Percentiles rank a stretch among this genome's conserved stretches.
These are phyloP conservation scores for Acacia confusa DNA, from an alignment of 306 rosid genomes.

Conservation along the genomic window DNA sequence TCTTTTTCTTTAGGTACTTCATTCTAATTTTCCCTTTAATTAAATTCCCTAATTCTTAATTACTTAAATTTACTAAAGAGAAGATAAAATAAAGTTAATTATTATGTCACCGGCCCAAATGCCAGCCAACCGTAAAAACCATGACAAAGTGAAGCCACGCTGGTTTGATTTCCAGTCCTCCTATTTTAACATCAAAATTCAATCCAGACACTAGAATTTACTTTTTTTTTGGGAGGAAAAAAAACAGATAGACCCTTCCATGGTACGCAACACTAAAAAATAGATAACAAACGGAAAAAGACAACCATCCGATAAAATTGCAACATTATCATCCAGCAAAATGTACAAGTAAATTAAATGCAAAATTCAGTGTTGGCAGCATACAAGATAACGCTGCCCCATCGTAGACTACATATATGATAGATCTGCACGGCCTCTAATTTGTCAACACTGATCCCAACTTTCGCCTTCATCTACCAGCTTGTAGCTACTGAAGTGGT, in stretches of 20 bases:
- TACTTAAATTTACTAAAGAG: too few relatives aligned
- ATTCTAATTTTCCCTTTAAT: too few relatives aligned
- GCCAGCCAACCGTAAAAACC: too few relatives aligned
- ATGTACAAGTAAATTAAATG: background rate
- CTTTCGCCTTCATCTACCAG: conserved; percentile 51
- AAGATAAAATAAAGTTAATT: too few relatives aligned
- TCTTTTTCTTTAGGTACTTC: too few relatives aligned
- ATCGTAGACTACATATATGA: background rate
- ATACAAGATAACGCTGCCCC: background rate
- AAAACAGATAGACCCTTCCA: background rate
- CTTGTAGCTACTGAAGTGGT: conserved; percentile 72
- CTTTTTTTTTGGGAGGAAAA: too few relatives aligned
- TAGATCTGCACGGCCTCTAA: background rate
- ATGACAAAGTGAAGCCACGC: too few relatives aligned
- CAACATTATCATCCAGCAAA: background rate
- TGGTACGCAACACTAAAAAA: background rate
- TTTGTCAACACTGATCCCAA: conserved; percentile 28
- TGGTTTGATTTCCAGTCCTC: too few relatives aligned
- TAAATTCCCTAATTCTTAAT: too few relatives aligned
- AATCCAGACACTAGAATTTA: background rate
- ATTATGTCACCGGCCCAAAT: too few relatives aligned
- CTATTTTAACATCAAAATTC: background rate
- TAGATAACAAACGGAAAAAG: background rate
- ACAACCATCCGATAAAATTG: background rate
- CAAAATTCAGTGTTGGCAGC: background rate